Evolutionary conservation across 1,284 basidiomycete species (phyloP).

Genomic region (Rhizoctonia solani): DNA sequence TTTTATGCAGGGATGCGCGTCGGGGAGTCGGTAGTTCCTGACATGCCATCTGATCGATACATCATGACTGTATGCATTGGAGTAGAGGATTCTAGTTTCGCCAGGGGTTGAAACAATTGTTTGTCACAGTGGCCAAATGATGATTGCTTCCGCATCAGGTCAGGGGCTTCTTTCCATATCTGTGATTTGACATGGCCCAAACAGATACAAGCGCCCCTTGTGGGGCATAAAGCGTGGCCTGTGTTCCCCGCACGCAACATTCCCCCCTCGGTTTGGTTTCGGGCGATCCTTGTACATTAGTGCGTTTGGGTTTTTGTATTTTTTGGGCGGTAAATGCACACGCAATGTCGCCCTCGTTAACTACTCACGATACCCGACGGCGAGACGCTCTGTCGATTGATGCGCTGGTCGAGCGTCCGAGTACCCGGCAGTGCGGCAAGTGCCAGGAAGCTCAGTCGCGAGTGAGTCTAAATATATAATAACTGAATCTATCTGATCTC

Average conservation of each 20-base stretch:
- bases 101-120: slow-evolving; percentile 22
- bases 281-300: neutral
- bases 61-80: too few relatives aligned
- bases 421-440: slow-evolving; percentile 21
- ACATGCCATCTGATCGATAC: too few relatives aligned
- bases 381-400: slow-evolving; percentile 28
- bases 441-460: slow-evolving; percentile 18
- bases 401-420: slow-evolving; percentile 4
- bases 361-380: neutral
- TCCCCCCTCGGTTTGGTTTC: too few relatives aligned
- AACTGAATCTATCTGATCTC: neutral
- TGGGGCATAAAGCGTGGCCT: slow-evolving; percentile 18
- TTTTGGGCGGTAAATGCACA: neutral
- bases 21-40: too few relatives aligned
- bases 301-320: too few relatives aligned
- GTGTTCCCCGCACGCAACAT: too few relatives aligned
- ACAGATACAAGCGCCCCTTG: slow-evolving; percentile 4
- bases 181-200: neutral
- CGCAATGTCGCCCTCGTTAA: slow-evolving; percentile 21
- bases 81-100: too few relatives aligned
- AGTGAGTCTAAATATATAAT: neutral
- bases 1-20: too few relatives aligned
- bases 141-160: slow-evolving; percentile 26
- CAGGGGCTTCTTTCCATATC: slow-evolving; percentile 11
- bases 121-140: neutral